Evolutionary conservation across 352 stramenopile genomes (phyloP).

Genomic region (Phytophthora crassamura): DNA sequence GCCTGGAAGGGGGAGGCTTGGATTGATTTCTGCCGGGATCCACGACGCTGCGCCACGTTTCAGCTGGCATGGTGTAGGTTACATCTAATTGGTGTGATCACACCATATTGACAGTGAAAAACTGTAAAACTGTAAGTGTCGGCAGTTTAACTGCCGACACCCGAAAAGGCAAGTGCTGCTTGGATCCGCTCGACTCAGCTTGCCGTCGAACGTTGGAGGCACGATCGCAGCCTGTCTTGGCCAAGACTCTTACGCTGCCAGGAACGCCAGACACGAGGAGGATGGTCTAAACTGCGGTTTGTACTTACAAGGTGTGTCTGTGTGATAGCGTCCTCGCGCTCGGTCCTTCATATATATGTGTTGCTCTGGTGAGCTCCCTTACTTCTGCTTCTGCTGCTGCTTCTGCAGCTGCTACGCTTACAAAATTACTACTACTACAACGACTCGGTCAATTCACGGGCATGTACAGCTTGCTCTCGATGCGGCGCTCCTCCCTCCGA

Average conservation of each 20-base stretch:
- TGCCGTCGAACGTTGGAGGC: too few relatives aligned
- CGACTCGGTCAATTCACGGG: constrained; percentile 51
- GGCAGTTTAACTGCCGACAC: too few relatives aligned
- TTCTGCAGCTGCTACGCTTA: constrained; percentile 16
- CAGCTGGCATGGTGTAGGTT: background rate
- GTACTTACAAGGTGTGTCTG: constrained; percentile 12
- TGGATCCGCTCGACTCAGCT: too few relatives aligned
- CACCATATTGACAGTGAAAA: too few relatives aligned
- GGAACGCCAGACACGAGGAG: background rate
- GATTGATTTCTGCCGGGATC: constrained; percentile 28
- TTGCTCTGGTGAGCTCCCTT: constrained; percentile 17
- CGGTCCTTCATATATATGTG: constrained; percentile 18
- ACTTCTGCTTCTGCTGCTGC: background rate
- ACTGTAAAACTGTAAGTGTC: too few relatives aligned
- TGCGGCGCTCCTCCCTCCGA: constrained; percentile 63
- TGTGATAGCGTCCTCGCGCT: constrained; percentile 6
- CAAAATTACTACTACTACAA: constrained; percentile 19
- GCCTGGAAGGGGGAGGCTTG: constrained; percentile 11
- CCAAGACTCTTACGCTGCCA: too few relatives aligned
- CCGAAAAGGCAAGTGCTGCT: background rate
- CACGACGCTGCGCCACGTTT: constrained; percentile 20
- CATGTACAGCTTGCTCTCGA: constrained; percentile 77
- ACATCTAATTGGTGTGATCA: constrained; percentile 1
- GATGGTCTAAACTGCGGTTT: constrained; percentile 13
- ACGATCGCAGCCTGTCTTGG: background rate